These are phyloP conservation scores for Theobroma grandiflorum DNA, from an alignment of 441 rosid genomes.

Conservation along the genomic window DNA sequence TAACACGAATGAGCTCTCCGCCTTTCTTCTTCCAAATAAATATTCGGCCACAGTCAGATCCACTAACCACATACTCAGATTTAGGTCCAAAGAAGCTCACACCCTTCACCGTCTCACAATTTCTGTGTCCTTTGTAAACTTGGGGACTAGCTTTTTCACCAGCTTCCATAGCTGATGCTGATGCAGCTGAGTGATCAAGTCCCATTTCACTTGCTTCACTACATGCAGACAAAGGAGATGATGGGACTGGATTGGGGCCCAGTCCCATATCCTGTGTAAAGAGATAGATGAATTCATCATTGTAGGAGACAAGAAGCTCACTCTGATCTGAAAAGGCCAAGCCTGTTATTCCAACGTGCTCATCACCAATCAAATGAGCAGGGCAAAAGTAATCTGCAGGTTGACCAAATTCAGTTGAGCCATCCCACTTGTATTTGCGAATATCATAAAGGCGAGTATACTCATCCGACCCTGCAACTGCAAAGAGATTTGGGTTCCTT, in stretches of 20 bases:
- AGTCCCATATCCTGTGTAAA: slow-evolving; percentile 77
- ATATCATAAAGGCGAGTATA: slow-evolving; percentile 85
- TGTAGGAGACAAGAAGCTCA: slow-evolving; percentile 87
- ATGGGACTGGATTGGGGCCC: slow-evolving; percentile 60
- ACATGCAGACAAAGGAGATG: slow-evolving; percentile 44
- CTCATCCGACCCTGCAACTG: slow-evolving; percentile 83
- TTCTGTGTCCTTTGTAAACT: slow-evolving; percentile 83
- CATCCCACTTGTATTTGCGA: slow-evolving; percentile 69
- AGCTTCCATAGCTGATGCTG: slow-evolving; percentile 38
- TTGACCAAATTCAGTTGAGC: slow-evolving; percentile 58
- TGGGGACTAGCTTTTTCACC: slow-evolving; percentile 49
- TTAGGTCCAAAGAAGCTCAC: slow-evolving; percentile 86
- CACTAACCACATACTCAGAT: slow-evolving; percentile 88
- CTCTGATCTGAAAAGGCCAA: slow-evolving; percentile 89
- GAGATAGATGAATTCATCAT: slow-evolving; percentile 76
- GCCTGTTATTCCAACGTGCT: slow-evolving; percentile 76
- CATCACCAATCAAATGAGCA: slow-evolving; percentile 67
- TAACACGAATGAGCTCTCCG: slow-evolving; percentile 77
- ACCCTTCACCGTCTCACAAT: slow-evolving; percentile 80
- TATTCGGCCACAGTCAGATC: slow-evolving; percentile 94
- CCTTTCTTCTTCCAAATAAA: slow-evolving; percentile 90
- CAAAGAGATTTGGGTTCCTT: slow-evolving; percentile 82
- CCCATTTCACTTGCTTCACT: slow-evolving; percentile 42
- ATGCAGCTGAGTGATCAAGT: slow-evolving; percentile 34
- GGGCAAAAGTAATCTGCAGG: slow-evolving; percentile 78